Percentiles rank a stretch among this genome's conserved stretches.
phyloP scores from a whole-genome alignment of 345 rosid genomes.

The Cardamine chenopodiifolia region DNA sequence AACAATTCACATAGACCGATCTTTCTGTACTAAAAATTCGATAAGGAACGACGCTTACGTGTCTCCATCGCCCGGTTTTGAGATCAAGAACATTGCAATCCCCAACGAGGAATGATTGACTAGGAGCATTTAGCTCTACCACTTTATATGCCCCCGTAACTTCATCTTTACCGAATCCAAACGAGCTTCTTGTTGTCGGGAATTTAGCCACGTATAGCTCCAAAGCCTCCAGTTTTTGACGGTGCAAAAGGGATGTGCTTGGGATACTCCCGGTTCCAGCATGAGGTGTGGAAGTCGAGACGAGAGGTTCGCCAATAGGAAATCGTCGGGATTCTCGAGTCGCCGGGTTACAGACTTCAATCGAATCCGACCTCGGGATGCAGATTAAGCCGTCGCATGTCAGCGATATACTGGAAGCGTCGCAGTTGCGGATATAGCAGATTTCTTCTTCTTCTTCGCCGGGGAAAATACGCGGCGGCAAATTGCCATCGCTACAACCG shows the following conservation, averaged over 20 bases:
- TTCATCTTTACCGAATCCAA: conserved; percentile 15
- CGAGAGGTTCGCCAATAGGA: neutral
- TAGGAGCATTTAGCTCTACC: neutral
- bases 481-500: neutral
- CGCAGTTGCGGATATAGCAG: neutral
- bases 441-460: neutral
- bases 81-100: conserved; percentile 13
- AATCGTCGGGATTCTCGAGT: neutral
- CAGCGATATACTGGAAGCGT: neutral
- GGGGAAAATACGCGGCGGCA: neutral
- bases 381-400: neutral
- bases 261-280: neutral
- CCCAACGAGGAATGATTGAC: neutral
- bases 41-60: neutral
- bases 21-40: neutral
- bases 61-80: neutral
- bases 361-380: neutral
- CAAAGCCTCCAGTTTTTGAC: too few relatives aligned
- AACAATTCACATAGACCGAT: neutral
- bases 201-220: neutral
- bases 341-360: neutral
- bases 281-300: neutral
- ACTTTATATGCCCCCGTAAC: neutral
- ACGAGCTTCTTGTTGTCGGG: neutral
- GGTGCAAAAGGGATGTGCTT: neutral